Base-by-base conservation (phyloP, 805 yeast species). In the Maudiozyma turicensis region DNA sequence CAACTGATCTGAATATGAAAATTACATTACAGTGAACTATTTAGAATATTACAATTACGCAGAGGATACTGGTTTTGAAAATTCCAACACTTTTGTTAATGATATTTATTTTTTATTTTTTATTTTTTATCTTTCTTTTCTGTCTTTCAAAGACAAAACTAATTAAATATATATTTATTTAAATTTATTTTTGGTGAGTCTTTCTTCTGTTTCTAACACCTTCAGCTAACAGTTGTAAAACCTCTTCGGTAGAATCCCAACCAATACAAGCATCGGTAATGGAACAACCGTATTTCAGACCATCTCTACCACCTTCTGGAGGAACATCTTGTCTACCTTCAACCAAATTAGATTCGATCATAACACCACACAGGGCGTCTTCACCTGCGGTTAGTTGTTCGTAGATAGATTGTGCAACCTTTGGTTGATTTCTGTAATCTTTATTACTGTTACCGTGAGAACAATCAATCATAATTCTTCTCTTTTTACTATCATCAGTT, bases 221-320 rank as follows among this genome's bases (percentile, higher is more conserved):
- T 34, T 77, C 76, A 29, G 97, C 82, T 59, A 91, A 78, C 46
- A 73, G 72, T 46, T 74, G 76, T 58, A 91, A 74, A 48, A 88
- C 91, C 29, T 67, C 70, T 45, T 75, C 91, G 14, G 99, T 91
- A 45, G 80, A 73, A 48, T 85, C 93, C 88, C 95, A 87, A 52
- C 87, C 78, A 52, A 91, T 89, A 75, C 99, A 91, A 33, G 96
- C 96, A 69, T 91, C 99, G n/a, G 99, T 91, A 60, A 91, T 89
- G 32, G 95, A 86, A 54, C 89, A 86, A 54, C 99, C 99, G 71
- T 91, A 91, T 62, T 84, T 79, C 69, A 91, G 78, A 26, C 74
- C 78, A 48, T 74, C 75, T 63, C 84, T 83, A 48, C 95, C 96
- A 47, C 82, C 84, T 50, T 78, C 72, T 44, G 86, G 78, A 50